phyloP scores from a whole-genome alignment of 208 protist genomes.

The Trypanosoma scelopori region DNA sequence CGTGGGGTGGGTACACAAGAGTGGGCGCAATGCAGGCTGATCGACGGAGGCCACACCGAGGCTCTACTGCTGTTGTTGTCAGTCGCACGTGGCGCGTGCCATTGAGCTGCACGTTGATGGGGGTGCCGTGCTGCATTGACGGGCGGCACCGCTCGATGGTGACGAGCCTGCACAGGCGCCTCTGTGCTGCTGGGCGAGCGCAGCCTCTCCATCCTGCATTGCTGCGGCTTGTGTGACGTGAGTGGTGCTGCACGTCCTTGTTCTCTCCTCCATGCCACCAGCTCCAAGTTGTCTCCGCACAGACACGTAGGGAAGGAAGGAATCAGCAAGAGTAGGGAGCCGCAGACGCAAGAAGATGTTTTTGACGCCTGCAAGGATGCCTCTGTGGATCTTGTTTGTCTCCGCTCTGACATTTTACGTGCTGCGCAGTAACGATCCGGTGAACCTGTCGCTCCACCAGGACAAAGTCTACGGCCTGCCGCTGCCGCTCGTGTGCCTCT shows the following conservation, averaged over 20 bases:
- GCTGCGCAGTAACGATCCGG: constrained; percentile 55
- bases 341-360: constrained; percentile 42
- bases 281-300: no score
- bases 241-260: no score
- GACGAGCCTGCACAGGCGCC: constrained; percentile 51
- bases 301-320: neutral
- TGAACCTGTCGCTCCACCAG: constrained; percentile 54
- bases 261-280: no score
- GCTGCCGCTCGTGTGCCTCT: constrained; percentile 42
- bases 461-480: constrained; percentile 63
- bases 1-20: no score
- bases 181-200: constrained; percentile 33
- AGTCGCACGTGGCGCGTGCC: constrained; percentile 31
- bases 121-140: constrained; percentile 62
- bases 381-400: constrained; percentile 55
- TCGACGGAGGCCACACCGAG: neutral
- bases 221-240: no score
- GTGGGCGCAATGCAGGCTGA: neutral
- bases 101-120: constrained; percentile 59
- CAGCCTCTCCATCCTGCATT: no score
- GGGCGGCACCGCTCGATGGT: constrained; percentile 61
- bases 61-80: no score
- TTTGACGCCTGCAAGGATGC: constrained; percentile 59
- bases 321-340: neutral
- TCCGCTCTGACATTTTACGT: constrained; percentile 56